Base-by-base conservation (phyloP, 73 alveolate genomes). In the Tetrahymena malaccensis region DNA sequence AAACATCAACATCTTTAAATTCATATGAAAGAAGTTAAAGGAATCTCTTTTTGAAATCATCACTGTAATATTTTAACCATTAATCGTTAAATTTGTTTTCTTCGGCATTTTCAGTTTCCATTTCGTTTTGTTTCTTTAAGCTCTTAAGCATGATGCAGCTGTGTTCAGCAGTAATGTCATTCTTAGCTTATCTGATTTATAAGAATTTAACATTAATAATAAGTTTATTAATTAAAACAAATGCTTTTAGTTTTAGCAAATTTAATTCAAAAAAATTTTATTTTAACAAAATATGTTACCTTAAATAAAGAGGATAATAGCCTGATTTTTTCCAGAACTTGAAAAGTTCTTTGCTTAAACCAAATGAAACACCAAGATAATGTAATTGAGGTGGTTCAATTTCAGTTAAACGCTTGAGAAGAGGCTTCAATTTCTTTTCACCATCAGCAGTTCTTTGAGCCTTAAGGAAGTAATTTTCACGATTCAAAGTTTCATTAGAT, bases 111-210 rank as follows among this genome's bases (percentile, higher is more conserved):
- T 38, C 93, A 96, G 93, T 35, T 96, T 89, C 94, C 85, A 97
- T 96, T 70, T 97, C 94, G 96, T 97, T 97, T 96, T 98, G 12
- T 35, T 95, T 55, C 85, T 93, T 85, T 94, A 96, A 38, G 57
- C 95, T 96, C 50, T 97, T 97, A 94, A 99, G 96, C 99, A 99
- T 98, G 55, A 99, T 97, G 95, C 99, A 97, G 38, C 99, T 98
- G 96, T 99, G 99, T 96, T 99, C 99, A 21, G 99, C 99, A 21
- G 99, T 98, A 35, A 97, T 94, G 43, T 98, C 99, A 95, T 98
- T 98, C 35, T 43, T 95, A 35, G 96, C 84, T 31, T 93, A 96
- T 94, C 96, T 85, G 22, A 37, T 4, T 43, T 40, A 40, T 40
- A 6, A n/a, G n/a, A n/a, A 40, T 40, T 40, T 7, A 40, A 40